Percentiles rank a stretch among this genome's conserved stretches.
phyloP scores from a whole-genome alignment of 2,329 filamentous ascomycete species.

The Paecilomyces sp. region DNA sequence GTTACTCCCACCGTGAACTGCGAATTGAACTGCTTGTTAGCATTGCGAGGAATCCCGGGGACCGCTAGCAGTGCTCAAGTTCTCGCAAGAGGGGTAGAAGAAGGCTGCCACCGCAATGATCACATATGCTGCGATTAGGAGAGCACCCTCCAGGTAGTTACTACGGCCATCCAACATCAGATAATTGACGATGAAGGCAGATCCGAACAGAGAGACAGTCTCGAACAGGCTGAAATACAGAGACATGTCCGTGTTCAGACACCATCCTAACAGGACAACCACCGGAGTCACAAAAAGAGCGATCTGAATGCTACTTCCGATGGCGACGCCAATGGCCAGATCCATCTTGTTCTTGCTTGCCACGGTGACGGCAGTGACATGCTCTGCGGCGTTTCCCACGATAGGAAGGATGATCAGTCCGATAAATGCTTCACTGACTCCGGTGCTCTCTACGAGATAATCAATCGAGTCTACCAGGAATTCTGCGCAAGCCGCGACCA shows the following conservation, averaged over 20 bases:
- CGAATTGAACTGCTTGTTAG: neutral
- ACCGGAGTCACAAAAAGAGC: slow-evolving; percentile 63
- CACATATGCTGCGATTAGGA: slow-evolving; percentile 60
- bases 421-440: slow-evolving; percentile 59
- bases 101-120: slow-evolving; percentile 62
- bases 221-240: slow-evolving; percentile 85
- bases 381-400: slow-evolving; percentile 66
- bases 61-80: slow-evolving; percentile 35
- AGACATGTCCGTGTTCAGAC: slow-evolving; percentile 60
- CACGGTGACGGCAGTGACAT: slow-evolving; percentile 65
- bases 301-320: slow-evolving; percentile 66
- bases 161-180: slow-evolving; percentile 76
- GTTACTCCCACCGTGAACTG: neutral
- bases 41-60: slow-evolving; percentile 6
- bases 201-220: slow-evolving; percentile 78
- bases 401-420: slow-evolving; percentile 67
- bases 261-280: slow-evolving; percentile 65
- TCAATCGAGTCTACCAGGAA: slow-evolving; percentile 64
- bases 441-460: slow-evolving; percentile 51
- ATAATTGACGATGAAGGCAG: slow-evolving; percentile 81
- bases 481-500: slow-evolving; percentile 63
- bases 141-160: slow-evolving; percentile 72
- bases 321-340: slow-evolving; percentile 63
- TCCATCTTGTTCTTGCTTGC: slow-evolving; percentile 73
- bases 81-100: slow-evolving; percentile 52